A percentile compares a stretch with the other conserved stretches of the same genome.
These are phyloP conservation scores for Amanita muscaria DNA, from an alignment of 768 basidiomycete species.

Conservation along the genomic window DNA sequence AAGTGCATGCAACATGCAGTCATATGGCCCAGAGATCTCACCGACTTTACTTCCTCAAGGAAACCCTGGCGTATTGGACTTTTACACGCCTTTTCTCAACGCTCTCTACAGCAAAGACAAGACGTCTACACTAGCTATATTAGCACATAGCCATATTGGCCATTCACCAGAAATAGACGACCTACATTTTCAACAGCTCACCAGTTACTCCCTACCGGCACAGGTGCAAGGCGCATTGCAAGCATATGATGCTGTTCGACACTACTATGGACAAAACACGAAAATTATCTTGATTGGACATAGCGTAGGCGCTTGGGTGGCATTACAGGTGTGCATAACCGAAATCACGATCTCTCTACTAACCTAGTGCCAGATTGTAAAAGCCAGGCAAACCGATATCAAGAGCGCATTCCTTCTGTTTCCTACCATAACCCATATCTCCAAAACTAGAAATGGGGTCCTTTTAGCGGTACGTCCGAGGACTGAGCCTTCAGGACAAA, in stretches of 20 bases:
- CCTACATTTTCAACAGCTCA: slow-evolving; percentile 12
- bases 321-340: slow-evolving; percentile 37
- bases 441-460: slow-evolving; percentile 54
- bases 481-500: background rate
- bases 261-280: slow-evolving; percentile 22
- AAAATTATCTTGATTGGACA: slow-evolving; percentile 50
- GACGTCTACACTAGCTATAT: slow-evolving; percentile 36
- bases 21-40: background rate
- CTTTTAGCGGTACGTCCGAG: slow-evolving; percentile 42
- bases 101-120: slow-evolving; percentile 33
- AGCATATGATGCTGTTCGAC: slow-evolving; percentile 36
- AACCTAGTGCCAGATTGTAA: slow-evolving; percentile 26
- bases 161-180: slow-evolving; percentile 40
- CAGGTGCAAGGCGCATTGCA: slow-evolving; percentile 52
- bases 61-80: slow-evolving; percentile 53
- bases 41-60: no score
- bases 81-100: slow-evolving; percentile 60
- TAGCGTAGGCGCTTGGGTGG: slow-evolving; percentile 68
- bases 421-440: slow-evolving; percentile 61
- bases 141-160: slow-evolving; percentile 56
- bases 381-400: slow-evolving; percentile 30
- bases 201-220: slow-evolving; percentile 28
- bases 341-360: background rate
- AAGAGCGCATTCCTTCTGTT: slow-evolving; percentile 52
- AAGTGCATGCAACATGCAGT: background rate